Conservation (phyloP, 1,284 basidiomycete genomes). For the Chalciporus piperatoides region DNA sequence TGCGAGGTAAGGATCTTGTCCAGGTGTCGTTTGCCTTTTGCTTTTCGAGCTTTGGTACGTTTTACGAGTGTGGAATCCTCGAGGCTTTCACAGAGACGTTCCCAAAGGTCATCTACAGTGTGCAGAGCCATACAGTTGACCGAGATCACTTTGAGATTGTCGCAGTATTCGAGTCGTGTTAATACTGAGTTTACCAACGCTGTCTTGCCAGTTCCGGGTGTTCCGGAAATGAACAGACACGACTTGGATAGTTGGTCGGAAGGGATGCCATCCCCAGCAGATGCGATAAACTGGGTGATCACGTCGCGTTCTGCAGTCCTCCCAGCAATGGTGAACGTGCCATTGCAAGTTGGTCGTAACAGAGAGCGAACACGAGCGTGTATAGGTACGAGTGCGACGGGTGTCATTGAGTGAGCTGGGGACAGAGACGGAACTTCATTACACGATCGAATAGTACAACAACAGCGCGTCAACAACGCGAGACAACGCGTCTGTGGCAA, state of each 20-base stretch:
- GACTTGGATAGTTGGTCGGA: slow-evolving; percentile 32
- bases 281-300: slow-evolving; percentile 55
- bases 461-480: slow-evolving; percentile 19
- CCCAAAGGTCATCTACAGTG: slow-evolving; percentile 65
- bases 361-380: slow-evolving; percentile 63
- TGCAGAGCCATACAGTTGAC: slow-evolving; percentile 78
- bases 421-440: slow-evolving; percentile 28
- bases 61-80: slow-evolving; percentile 34
- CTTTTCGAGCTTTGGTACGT: slow-evolving; percentile 39
- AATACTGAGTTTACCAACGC: slow-evolving; percentile 70
- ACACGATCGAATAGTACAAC: background rate
- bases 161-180: slow-evolving; percentile 35
- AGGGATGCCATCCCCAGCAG: slow-evolving; percentile 34
- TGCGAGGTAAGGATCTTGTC: slow-evolving; percentile 38
- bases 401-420: slow-evolving; percentile 62
- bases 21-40: slow-evolving; percentile 41
- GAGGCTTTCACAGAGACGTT: slow-evolving; percentile 59
- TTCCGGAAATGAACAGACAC: slow-evolving; percentile 72
- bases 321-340: slow-evolving; percentile 50
- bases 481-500: slow-evolving; percentile 8
- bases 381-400: slow-evolving; percentile 49
- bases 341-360: slow-evolving; percentile 65
- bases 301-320: slow-evolving; percentile 56
- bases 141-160: slow-evolving; percentile 45
- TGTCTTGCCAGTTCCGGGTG: slow-evolving; percentile 80